Evolutionary conservation across 805 yeast species (phyloP), one percentile per base, ranked within the genome.

Genomic region (Saturnispora sanitii): DNA sequence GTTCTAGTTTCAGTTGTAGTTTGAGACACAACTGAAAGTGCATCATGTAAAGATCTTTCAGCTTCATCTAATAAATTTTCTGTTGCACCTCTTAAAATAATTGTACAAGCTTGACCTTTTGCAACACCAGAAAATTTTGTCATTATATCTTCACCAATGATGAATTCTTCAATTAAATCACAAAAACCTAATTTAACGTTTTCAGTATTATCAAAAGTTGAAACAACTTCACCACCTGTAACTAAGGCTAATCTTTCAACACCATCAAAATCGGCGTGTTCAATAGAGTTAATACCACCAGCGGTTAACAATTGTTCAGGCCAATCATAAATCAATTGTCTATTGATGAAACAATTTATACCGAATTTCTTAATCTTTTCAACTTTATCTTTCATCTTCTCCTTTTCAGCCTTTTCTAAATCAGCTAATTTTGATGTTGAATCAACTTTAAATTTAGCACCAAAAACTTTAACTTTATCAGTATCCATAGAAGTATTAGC

Each of bases 191-290:
- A 65, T 58, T 76, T 81, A 43, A 84, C 95, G 42, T 73, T 73
- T 41, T 83, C 94, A 20, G 97, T 95, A 50, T 79, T 71, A 58
- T 92, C 99, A 59, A 92, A 92, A 2, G 97, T 90, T 6, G 97
- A 87, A 2, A 80, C 95, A 40, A 92, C 96, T 68, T 92, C 97
- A 57, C 96, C 98, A 39, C 98, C 98, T 11, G 97, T 88, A 25
- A 87, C 98, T 31, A 90, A 69, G 2, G 98, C 95, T 50, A 92
- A 73, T 59, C 97, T 79, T 68, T 92, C 98, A 41, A 92, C 85
- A 55, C 97, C 99, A 56, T 85, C 97, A 54, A 92, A 92, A 62
- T 92, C 98, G 13, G 98, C 97, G 58, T 92, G 98, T 63, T 92
- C 98, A 48, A 92, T 86, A 18, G 96, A 79, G 62, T 85, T 88